Percentiles rank a stretch among this genome's conserved stretches.
phyloP scores from a whole-genome alignment of 1,139 yeast genomes.

The Candida tunisiensis region DNA sequence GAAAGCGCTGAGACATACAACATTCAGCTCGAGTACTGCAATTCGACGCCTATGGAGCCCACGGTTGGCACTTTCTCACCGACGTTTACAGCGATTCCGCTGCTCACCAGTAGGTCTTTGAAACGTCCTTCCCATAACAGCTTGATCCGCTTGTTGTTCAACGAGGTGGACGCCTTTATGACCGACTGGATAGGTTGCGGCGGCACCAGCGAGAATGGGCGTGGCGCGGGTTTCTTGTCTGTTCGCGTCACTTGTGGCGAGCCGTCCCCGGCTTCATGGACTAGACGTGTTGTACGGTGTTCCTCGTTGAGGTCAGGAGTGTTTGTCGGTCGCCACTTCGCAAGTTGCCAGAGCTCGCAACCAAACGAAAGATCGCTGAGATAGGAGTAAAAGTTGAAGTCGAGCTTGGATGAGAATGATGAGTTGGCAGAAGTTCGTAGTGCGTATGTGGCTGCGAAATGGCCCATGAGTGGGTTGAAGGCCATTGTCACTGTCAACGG shows the following conservation, averaged over 20 bases:
- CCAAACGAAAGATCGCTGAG: conserved; percentile 80
- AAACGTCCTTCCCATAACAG: conserved; percentile 80
- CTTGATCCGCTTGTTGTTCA: conserved; percentile 43
- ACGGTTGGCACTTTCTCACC: conserved; percentile 15
- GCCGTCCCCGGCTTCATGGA: conserved; percentile 9
- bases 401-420: conserved; percentile 73
- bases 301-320: conserved; percentile 10
- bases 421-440: conserved; percentile 65
- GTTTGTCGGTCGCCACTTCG: too few relatives aligned
- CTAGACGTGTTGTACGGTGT: too few relatives aligned
- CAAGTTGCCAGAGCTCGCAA: conserved; percentile 61
- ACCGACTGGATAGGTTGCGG: conserved; percentile 20
- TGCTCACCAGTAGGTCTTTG: conserved; percentile 61
- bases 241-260: too few relatives aligned
- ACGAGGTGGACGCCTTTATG: conserved; percentile 55
- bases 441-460: conserved; percentile 75
- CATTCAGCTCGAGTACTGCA: conserved; percentile 15
- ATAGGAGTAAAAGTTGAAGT: conserved; percentile 81
- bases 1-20: background rate
- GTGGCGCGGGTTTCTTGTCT: conserved; percentile 16
- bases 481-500: conserved; percentile 83
- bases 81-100: conserved; percentile 43
- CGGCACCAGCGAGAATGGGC: conserved; percentile 17
- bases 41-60: conserved; percentile 20
- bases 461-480: conserved; percentile 83